Evolutionary conservation across 805 yeast genomes (phyloP).

Genomic region (Yamadazyma tumulicola): DNA sequence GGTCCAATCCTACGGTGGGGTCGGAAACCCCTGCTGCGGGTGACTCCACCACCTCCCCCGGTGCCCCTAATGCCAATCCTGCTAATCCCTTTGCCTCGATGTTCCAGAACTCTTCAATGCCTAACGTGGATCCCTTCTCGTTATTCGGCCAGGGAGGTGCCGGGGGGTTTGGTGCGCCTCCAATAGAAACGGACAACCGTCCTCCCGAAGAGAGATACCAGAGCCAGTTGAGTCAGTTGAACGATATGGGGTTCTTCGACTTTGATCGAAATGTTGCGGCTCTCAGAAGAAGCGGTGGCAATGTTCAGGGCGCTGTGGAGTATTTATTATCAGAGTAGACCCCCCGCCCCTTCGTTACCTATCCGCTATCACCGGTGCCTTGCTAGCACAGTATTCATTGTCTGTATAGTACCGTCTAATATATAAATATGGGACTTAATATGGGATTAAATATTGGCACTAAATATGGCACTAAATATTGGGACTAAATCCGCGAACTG

Average conservation of each 20-base stretch:
- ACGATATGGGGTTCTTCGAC: conserved; percentile 70
- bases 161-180: conserved; percentile 24
- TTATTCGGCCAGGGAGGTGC: conserved; percentile 46
- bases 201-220: conserved; percentile 47
- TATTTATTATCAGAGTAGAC: conserved; percentile 30
- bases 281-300: conserved; percentile 91
- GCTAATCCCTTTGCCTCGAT: conserved; percentile 40
- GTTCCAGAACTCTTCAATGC: conserved; percentile 28
- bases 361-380: no score
- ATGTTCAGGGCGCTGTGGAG: conserved; percentile 95
- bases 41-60: conserved; percentile 11
- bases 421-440: no score
- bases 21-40: conserved; percentile 12
- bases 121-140: conserved; percentile 52
- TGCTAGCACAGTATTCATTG: no score
- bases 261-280: conserved; percentile 91
- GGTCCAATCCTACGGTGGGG: conserved; percentile 13
- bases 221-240: conserved; percentile 41
- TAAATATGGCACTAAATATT: no score
- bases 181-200: conserved; percentile 35
- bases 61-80: conserved; percentile 13
- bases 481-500: no score
- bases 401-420: no score
- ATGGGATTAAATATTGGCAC: no score
- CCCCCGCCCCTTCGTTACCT: no score